Evolutionary conservation across 805 yeast species (phyloP).

Genomic region (Cyberlindnera misumaiensis): DNA sequence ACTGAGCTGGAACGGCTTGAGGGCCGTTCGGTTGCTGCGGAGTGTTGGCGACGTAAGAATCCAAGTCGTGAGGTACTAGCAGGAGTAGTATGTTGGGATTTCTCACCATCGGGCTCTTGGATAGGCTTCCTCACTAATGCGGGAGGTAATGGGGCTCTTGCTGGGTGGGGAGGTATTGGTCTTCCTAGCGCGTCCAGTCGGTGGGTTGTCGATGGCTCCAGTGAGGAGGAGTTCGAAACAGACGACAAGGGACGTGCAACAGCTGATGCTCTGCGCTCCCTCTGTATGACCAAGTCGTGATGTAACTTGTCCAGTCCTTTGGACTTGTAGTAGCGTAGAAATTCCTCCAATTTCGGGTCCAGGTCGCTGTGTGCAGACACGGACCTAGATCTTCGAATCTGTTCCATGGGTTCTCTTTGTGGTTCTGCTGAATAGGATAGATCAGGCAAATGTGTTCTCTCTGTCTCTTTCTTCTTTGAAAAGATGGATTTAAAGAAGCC

Average conservation of each 20-base stretch:
- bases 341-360: slow-evolving; percentile 42
- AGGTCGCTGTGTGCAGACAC: slow-evolving; percentile 17
- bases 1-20: slow-evolving; percentile 1
- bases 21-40: slow-evolving; percentile 4
- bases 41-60: slow-evolving; percentile 9
- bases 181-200: slow-evolving; percentile 35
- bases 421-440: background rate
- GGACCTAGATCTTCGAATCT: slow-evolving; percentile 14
- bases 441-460: background rate
- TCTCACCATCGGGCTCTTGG: background rate
- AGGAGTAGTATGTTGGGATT: background rate
- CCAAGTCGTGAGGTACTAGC: slow-evolving; percentile 5
- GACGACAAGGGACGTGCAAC: slow-evolving; percentile 4
- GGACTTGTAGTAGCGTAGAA: slow-evolving; percentile 33
- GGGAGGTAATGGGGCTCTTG: slow-evolving; percentile 39
- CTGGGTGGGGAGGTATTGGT: slow-evolving; percentile 48
- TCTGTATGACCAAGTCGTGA: slow-evolving; percentile 8
- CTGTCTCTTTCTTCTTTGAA: slow-evolving; percentile 19
- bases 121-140: slow-evolving; percentile 28
- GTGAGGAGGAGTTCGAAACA: background rate
- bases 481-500: slow-evolving; percentile 33
- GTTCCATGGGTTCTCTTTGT: background rate
- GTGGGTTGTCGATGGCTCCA: slow-evolving; percentile 11
- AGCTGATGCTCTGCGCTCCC: slow-evolving; percentile 1
- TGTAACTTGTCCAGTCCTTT: slow-evolving; percentile 21